Evolutionary conservation across 2,329 filamentous ascomycete genomes (phyloP).

Genomic region (Aspergillus fructus): DNA sequence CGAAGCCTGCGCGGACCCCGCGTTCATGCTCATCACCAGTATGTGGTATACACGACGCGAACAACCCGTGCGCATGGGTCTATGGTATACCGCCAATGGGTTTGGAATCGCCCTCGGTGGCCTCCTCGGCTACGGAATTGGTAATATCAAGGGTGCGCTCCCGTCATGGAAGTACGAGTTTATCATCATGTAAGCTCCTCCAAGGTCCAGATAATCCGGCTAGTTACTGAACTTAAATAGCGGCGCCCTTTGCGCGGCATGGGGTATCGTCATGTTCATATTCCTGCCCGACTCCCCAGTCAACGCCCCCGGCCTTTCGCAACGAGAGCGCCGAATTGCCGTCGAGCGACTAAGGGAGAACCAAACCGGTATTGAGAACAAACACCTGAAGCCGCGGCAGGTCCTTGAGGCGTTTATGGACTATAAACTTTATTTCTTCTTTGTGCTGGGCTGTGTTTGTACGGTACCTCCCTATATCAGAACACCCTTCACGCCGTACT

Average conservation of each 20-base stretch:
- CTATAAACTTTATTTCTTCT: constrained; percentile 61
- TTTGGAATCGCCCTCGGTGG: constrained; percentile 60
- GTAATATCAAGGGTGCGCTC: constrained; percentile 57
- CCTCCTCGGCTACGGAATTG: constrained; percentile 59
- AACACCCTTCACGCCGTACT: not conserved
- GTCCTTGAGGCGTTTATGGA: constrained; percentile 57
- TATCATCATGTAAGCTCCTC: constrained; percentile 53
- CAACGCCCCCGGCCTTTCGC: constrained; percentile 52
- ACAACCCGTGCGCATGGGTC: constrained; percentile 60
- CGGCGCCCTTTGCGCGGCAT: constrained; percentile 56
- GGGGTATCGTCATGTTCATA: constrained; percentile 59
- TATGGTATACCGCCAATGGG: constrained; percentile 62
- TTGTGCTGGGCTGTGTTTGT: constrained; percentile 50
- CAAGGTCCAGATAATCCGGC: no score
- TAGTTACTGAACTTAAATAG: constrained; percentile 18
- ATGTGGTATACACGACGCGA: constrained; percentile 67
- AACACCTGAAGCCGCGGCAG: constrained; percentile 55
- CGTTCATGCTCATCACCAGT: constrained; percentile 63
- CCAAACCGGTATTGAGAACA: constrained; percentile 61
- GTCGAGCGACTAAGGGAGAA: constrained; percentile 57
- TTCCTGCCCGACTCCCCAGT: constrained; percentile 60
- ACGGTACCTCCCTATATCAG: constrained; percentile 4
- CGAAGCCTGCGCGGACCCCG: constrained; percentile 59
- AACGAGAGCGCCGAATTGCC: constrained; percentile 54
- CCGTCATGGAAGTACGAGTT: constrained; percentile 68